phyloP scores from a whole-genome alignment of 2,329 filamentous ascomycete species.

The Capronia americana region DNA sequence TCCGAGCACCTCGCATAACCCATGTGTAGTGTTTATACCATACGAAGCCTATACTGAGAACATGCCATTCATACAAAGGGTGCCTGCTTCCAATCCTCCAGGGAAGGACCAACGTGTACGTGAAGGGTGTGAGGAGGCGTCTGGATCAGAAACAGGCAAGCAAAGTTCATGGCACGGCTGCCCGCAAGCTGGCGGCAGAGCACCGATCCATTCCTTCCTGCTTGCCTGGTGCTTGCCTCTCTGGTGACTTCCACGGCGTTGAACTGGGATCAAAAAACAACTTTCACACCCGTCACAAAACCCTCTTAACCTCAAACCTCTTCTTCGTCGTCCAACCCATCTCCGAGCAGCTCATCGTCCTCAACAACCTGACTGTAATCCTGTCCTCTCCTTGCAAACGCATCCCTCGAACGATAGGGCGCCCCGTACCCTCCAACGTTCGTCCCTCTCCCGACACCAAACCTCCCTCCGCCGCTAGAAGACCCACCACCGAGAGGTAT shows the following conservation, averaged over 20 bases:
- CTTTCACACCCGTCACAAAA: neutral
- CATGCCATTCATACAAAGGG: slow-evolving; percentile 2
- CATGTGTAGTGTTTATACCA: slow-evolving; percentile 5
- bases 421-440: slow-evolving; percentile 46
- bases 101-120: neutral
- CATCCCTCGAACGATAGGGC: slow-evolving; percentile 85
- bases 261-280: neutral
- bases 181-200: too few relatives aligned
- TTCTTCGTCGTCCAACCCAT: slow-evolving; percentile 89
- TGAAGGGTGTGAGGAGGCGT: neutral
- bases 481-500: slow-evolving; percentile 58
- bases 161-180: neutral
- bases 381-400: slow-evolving; percentile 84
- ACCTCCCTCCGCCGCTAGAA: slow-evolving; percentile 50
- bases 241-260: neutral
- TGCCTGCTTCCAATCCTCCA: neutral
- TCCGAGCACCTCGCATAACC: neutral
- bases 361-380: slow-evolving; percentile 82
- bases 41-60: slow-evolving; percentile 4
- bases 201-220: neutral
- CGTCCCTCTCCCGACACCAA: slow-evolving; percentile 53
- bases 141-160: too few relatives aligned
- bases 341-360: slow-evolving; percentile 91
- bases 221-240: neutral
- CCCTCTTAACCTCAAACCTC: slow-evolving; percentile 42